Evolutionary conservation across 2,329 filamentous ascomycete genomes (phyloP), one percentile per base, ranked within the genome.

Genomic region (Capronia americana): DNA sequence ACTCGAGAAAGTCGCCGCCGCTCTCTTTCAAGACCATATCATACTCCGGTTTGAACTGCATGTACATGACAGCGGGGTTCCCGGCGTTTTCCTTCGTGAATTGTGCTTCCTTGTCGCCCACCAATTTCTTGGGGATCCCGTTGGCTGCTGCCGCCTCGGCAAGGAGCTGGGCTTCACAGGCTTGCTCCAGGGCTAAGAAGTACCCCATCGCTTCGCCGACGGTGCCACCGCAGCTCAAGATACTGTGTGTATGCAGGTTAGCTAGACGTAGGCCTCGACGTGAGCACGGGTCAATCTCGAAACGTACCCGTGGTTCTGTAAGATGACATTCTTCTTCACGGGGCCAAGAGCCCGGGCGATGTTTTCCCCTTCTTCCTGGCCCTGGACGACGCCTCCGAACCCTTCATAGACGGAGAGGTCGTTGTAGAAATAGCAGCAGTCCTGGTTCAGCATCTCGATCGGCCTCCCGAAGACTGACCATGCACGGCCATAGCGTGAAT

Each of bases 41-140:
- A 78, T 92, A 92, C 69, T 89, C 72, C 14, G 90, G 89, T 79
- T 88, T 88, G 6, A 87, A 72, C 84, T 87, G 74, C 92, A 92
- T 82, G 85, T 92, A 0, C 90, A 90, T 0, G 86, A 87, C 44
- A 75, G 74, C 23, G 84, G 81, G 0, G 80, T 84, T 0, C 90
- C 90, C 4, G 92, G 80, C 0, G 85, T 83, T 76, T 88, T 86
- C 72, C 30, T 86, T 87, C 0, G 90, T 92, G 72, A 85, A 90
- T n/a, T 76, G 80, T 0, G 90, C 90, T 74, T 92, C 89, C 59
- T 87, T 86, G 1, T 90, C 85, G 10, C 83, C 80, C 71, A 92
- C 88, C 76, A 89, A 88, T 23, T 90, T 79, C 0, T 89, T 90
- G 74, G 84, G 78, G 1, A 84, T 83, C 89, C 3, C 87, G 80